Percentiles rank a stretch among this genome's conserved stretches.
These are phyloP conservation scores for Mucor sp. DNA, from an alignment of 371 early-diverging fungal species.

Conservation along the genomic window DNA sequence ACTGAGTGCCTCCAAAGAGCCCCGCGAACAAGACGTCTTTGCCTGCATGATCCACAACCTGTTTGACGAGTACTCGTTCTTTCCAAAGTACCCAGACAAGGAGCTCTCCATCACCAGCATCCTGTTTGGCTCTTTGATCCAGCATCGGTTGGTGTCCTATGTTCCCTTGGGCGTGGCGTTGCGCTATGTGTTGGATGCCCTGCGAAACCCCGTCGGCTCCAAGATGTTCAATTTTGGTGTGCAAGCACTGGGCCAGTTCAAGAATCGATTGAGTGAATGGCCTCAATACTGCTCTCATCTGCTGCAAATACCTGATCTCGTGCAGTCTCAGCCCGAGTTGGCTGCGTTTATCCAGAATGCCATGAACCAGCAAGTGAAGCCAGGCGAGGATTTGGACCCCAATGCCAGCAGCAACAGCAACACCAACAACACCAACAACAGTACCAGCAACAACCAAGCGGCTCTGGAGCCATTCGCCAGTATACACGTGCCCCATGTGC, in stretches of 20 bases:
- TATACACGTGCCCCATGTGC: conserved; percentile 37
- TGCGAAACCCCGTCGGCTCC: conserved; percentile 75
- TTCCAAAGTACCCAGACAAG: conserved; percentile 91
- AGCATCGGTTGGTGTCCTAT: conserved; percentile 79
- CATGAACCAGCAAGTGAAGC: neutral
- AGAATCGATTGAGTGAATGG: conserved; percentile 82
- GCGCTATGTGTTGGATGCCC: conserved; percentile 80
- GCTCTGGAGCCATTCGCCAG: conserved; percentile 22
- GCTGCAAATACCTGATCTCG: conserved; percentile 76
- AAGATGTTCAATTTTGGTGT: conserved; percentile 90
- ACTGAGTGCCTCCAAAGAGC: conserved; percentile 65
- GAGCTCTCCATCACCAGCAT: conserved; percentile 84
- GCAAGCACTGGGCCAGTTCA: conserved; percentile 83
- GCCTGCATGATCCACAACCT: conserved; percentile 83
- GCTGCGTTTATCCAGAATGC: neutral
- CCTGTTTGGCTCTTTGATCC: conserved; percentile 88
- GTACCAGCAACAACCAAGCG: neutral
- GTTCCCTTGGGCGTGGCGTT: conserved; percentile 77
- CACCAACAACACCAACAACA: neutral
- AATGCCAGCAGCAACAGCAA: neutral
- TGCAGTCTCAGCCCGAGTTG: conserved; percentile 69
- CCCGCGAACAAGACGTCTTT: conserved; percentile 75
- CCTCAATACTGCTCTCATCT: conserved; percentile 85
- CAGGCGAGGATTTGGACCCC: conserved; percentile 2
- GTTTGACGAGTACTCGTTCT: conserved; percentile 94